Evolutionary conservation across 164 flowering plant genomes (phyloP).

Genomic region (Tetracentron sinense): DNA sequence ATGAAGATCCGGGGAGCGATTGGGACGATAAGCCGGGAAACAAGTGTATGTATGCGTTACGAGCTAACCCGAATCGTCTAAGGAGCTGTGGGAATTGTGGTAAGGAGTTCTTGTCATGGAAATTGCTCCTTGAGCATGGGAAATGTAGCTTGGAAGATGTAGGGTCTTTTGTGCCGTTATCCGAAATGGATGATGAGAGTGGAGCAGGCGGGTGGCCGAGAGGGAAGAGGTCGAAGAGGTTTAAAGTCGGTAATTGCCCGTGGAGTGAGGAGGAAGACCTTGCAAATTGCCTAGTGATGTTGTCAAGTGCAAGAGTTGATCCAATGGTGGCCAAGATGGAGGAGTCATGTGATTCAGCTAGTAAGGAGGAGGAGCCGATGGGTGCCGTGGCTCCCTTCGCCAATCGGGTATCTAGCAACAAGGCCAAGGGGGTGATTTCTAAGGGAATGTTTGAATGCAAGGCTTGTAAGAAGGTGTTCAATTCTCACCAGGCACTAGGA

Average conservation of each 20-base stretch:
- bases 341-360: slow-evolving; percentile 79
- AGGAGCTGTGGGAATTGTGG: slow-evolving; percentile 84
- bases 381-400: slow-evolving; percentile 7
- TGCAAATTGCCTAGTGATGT: slow-evolving; percentile 76
- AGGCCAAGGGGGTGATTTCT: slow-evolving; percentile 44
- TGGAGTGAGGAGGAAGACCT: slow-evolving; percentile 77
- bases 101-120: slow-evolving; percentile 82
- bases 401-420: slow-evolving; percentile 14
- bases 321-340: slow-evolving; percentile 48
- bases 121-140: slow-evolving; percentile 85
- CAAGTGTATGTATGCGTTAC: slow-evolving; percentile 66
- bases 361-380: slow-evolving; percentile 53
- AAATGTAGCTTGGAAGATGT: slow-evolving; percentile 59
- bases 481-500: slow-evolving; percentile 90
- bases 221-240: slow-evolving; percentile 63
- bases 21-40: slow-evolving; percentile 53
- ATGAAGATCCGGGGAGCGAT: slow-evolving; percentile 48
- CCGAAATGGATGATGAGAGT: slow-evolving; percentile 45
- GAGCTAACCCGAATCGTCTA: slow-evolving; percentile 75
- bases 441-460: slow-evolving; percentile 84
- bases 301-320: slow-evolving; percentile 59
- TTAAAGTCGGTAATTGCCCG: slow-evolving; percentile 39
- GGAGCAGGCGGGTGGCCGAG: slow-evolving; percentile 52
- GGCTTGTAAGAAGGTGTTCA: slow-evolving; percentile 84
- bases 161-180: slow-evolving; percentile 50